Conservation (phyloP, 768 basidiomycete species). For the Clavulina sp. region DNA sequence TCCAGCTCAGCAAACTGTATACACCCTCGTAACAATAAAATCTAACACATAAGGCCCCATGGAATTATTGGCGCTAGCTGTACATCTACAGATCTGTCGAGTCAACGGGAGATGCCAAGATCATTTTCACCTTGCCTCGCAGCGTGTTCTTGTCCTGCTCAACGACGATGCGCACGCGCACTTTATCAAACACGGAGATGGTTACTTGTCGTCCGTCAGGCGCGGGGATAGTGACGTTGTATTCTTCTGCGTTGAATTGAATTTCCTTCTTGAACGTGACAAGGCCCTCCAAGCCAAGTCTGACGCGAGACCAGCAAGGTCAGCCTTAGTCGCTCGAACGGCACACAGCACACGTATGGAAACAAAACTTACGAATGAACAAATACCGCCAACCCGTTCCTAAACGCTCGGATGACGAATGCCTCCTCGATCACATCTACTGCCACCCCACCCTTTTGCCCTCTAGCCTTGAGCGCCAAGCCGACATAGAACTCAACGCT, state of each 20-base stretch:
- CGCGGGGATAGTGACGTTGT: slow-evolving; percentile 55
- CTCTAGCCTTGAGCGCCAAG: slow-evolving; percentile 62
- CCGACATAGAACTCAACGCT: slow-evolving; percentile 98
- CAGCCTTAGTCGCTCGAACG: background rate
- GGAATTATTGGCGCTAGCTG: too few relatives aligned
- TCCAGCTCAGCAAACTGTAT: background rate
- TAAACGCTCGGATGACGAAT: slow-evolving; percentile 84
- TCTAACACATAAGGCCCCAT: too few relatives aligned
- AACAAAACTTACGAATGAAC: slow-evolving; percentile 59
- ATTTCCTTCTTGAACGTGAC: slow-evolving; percentile 86
- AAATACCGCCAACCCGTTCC: slow-evolving; percentile 93
- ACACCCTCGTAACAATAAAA: too few relatives aligned
- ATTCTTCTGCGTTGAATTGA: slow-evolving; percentile 82
- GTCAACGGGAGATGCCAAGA: slow-evolving; percentile 48
- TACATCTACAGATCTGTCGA: slow-evolving; percentile 24
- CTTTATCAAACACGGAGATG: slow-evolving; percentile 87
- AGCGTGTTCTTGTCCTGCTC: slow-evolving; percentile 94
- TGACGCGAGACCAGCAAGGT: too few relatives aligned
- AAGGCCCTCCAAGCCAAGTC: slow-evolving; percentile 85
- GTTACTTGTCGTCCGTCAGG: slow-evolving; percentile 27
- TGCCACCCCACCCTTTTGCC: slow-evolving; percentile 17
- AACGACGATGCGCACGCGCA: slow-evolving; percentile 74
- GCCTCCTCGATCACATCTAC: slow-evolving; percentile 53
- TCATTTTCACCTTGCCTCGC: slow-evolving; percentile 77
- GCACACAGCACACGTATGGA: background rate